Evolutionary conservation across 352 stramenopile genomes (phyloP).

Genomic region (Globisporangium iwayamae): DNA sequence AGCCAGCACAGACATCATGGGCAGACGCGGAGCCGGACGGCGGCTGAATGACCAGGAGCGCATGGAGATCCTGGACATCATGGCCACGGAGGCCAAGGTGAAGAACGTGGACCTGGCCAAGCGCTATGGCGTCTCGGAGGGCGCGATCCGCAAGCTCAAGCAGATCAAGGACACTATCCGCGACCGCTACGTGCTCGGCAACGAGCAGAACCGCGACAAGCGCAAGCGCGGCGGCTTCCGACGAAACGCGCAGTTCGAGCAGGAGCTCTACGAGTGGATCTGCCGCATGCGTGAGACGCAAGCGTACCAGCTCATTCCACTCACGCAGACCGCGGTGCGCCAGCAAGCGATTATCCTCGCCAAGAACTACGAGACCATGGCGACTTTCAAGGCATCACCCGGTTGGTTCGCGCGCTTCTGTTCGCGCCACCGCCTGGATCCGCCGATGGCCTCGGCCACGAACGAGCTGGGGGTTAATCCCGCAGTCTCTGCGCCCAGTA

Average conservation of each 20-base stretch:
- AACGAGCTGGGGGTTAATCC: slow-evolving; percentile 6
- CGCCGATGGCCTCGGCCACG: slow-evolving; percentile 29
- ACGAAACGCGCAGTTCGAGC: slow-evolving; percentile 80
- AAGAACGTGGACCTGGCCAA: slow-evolving; percentile 87
- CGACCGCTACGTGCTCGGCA: slow-evolving; percentile 78
- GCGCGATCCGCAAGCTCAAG: slow-evolving; percentile 86
- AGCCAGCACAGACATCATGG: slow-evolving; percentile 33
- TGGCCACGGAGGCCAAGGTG: slow-evolving; percentile 75
- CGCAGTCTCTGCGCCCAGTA: slow-evolving; percentile 5
- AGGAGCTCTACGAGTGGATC: slow-evolving; percentile 87
- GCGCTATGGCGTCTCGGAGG: slow-evolving; percentile 82
- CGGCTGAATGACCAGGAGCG: slow-evolving; percentile 87
- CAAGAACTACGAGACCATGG: slow-evolving; percentile 85
- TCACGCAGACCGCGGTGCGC: slow-evolving; percentile 81
- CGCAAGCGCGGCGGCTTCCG: slow-evolving; percentile 82
- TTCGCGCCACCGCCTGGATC: slow-evolving; percentile 77
- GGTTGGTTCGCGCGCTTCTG: slow-evolving; percentile 88
- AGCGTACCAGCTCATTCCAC: slow-evolving; percentile 78
- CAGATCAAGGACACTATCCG: slow-evolving; percentile 85
- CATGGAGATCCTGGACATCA: slow-evolving; percentile 87
- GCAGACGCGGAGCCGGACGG: slow-evolving; percentile 65
- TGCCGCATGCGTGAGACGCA: slow-evolving; percentile 75
- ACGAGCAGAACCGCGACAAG: slow-evolving; percentile 85
- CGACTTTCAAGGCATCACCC: slow-evolving; percentile 81
- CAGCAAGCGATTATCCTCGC: slow-evolving; percentile 81